These are phyloP conservation scores for Ogataea hybrid DNA, from an alignment of 1,139 yeast species.

Conservation along the genomic window DNA sequence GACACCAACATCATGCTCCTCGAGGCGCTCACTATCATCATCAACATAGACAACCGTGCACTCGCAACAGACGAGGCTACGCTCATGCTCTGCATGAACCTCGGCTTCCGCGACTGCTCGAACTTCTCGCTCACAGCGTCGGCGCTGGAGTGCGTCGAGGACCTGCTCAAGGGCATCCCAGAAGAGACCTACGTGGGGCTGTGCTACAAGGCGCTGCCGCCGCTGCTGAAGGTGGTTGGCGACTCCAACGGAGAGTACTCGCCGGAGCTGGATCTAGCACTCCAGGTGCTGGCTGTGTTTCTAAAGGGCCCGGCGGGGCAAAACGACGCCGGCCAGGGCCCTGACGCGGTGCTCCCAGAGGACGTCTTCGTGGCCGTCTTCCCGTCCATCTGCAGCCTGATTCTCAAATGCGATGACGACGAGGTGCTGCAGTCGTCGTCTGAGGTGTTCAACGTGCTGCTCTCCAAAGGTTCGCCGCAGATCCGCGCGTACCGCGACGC, in stretches of 20 bases:
- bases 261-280: constrained; percentile 60
- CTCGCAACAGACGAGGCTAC: constrained; percentile 41
- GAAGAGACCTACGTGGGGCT: constrained; percentile 44
- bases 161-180: constrained; percentile 50
- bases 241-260: constrained; percentile 41
- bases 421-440: constrained; percentile 78
- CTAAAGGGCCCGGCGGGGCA: constrained; percentile 37
- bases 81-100: constrained; percentile 55
- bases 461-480: constrained; percentile 45
- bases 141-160: constrained; percentile 57
- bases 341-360: constrained; percentile 24
- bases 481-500: constrained; percentile 41
- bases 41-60: constrained; percentile 41
- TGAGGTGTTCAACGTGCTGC: constrained; percentile 64
- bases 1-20: constrained; percentile 76
- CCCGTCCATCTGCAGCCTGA: constrained; percentile 50
- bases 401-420: constrained; percentile 64
- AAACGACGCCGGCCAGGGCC: neutral
- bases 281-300: constrained; percentile 64
- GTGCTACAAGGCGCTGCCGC: constrained; percentile 54
- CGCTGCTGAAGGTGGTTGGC: constrained; percentile 41
- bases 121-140: constrained; percentile 62
- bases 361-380: constrained; percentile 48
- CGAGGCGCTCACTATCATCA: constrained; percentile 63
- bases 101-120: constrained; percentile 73